phyloP scores from a whole-genome alignment of 108 stramenopile species.

The Heterococcus sp. region DNA sequence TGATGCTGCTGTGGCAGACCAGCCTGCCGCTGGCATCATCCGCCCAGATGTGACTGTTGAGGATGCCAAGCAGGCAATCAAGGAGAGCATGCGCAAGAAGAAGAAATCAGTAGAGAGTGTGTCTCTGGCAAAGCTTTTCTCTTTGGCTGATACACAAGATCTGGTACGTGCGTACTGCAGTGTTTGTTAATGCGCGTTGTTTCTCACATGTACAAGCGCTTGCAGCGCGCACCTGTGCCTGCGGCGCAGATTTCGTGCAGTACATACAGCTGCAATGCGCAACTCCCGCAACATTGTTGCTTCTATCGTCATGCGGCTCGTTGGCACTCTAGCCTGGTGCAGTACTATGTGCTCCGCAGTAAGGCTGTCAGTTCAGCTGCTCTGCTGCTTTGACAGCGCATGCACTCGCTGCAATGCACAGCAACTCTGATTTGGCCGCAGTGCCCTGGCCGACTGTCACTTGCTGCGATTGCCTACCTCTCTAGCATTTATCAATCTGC shows the following conservation, averaged over 20 bases:
- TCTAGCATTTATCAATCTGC: neutral
- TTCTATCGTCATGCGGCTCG: no score
- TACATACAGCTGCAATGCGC: neutral
- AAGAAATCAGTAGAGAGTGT: neutral
- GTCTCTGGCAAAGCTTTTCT: constrained; percentile 3
- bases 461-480: neutral
- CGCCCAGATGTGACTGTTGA: no score
- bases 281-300: neutral
- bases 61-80: neutral
- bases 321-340: no score
- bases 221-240: no score
- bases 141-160: constrained; percentile 4
- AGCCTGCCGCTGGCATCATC: no score
- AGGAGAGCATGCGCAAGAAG: neutral
- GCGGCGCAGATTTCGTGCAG: neutral
- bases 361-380: no score
- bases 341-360: no score
- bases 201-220: neutral
- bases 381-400: no score
- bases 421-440: no score
- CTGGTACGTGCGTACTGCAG: neutral
- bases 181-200: neutral
- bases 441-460: no score
- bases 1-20: no score
- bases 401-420: no score